Base-by-base conservation (phyloP, 192 early-diverging fungal species). In the Entomortierella beljakovae region DNA sequence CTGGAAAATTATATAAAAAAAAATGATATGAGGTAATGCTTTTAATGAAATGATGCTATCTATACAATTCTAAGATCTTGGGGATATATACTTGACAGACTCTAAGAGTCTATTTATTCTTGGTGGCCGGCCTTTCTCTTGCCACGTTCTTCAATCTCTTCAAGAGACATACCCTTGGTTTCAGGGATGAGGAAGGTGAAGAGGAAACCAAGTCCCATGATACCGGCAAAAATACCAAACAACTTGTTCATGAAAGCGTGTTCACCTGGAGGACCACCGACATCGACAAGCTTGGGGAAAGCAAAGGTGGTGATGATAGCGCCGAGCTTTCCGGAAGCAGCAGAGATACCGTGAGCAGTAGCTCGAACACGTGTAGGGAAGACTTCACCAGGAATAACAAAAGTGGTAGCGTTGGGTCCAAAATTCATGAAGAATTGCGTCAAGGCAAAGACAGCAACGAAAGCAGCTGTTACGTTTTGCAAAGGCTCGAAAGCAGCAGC, bases 351-450 rank as follows among this genome's bases (percentile, higher is more conserved):
- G 72, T 95, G 93, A 31, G 89, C 89, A 25, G 90, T 87, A 34
- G 93, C 87, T 54, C 92, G 87, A 35, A 93, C 87, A 52, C 87
- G 86, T 7, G 92, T 92, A 29, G 92, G 93, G 83, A 93, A 92
- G 32, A 90, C 83, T 70, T 88, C 86, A 71, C 82, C 92, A 57
- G 93, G 93, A 61, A 93, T 82, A 59, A 95, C 87, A 58, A 95
- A 94, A 31, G 92, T 93, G 40, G 92, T 95, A 40, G 79, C 64
- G 82, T 95, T 95, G 59, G 93, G 89, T 55, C 93, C 93, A 76
- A 91, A 94, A 81, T 94, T 90, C 83, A 91, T 90, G 85, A 93
- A 89, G 49, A 90, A 71, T 61, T 85, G 84, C 33, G 83, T 81
- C 38, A 85, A 60, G 48, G 83, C 82, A 74, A 86, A 88, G 63